Conservation (phyloP, 2,329 filamentous ascomycete genomes). For the Cordyceps cicadae region DNA sequence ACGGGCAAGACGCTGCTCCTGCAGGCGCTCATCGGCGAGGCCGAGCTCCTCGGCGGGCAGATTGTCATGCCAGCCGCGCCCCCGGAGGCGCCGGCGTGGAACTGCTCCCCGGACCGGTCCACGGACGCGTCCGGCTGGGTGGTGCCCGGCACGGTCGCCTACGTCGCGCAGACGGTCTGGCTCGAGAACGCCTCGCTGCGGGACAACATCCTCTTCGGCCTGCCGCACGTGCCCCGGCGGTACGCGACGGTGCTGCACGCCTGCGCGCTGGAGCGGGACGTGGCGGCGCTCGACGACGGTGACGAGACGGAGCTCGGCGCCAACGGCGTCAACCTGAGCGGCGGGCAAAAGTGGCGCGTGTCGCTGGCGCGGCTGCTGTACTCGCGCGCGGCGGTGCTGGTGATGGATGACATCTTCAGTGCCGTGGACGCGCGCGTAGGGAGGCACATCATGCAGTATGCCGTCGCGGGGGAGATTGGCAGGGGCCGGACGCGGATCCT, state of each 20-base stretch:
- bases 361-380: constrained; percentile 74
- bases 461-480: constrained; percentile 62
- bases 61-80: constrained; percentile 48
- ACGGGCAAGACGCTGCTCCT: constrained; percentile 70
- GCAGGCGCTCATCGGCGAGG: constrained; percentile 65
- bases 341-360: constrained; percentile 76
- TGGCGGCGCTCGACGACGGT: constrained; percentile 67
- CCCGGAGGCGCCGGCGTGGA: constrained; percentile 29
- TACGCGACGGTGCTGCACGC: constrained; percentile 63
- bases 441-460: constrained; percentile 69
- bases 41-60: constrained; percentile 56
- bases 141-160: constrained; percentile 60
- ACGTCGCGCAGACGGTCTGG: constrained; percentile 74
- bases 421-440: constrained; percentile 76
- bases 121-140: constrained; percentile 55
- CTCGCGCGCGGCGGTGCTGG: constrained; percentile 64
- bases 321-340: constrained; percentile 76
- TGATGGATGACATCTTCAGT: constrained; percentile 79
- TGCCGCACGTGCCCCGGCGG: constrained; percentile 59
- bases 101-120: constrained; percentile 48
- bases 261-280: constrained; percentile 66
- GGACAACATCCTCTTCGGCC: constrained; percentile 70
- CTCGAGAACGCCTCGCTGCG: constrained; percentile 73
- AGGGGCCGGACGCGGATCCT: constrained; percentile 64
- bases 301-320: constrained; percentile 75